Evolutionary conservation across 306 rosid genomes (phyloP).

Genomic region (Elaeagnus macrophylla): DNA sequence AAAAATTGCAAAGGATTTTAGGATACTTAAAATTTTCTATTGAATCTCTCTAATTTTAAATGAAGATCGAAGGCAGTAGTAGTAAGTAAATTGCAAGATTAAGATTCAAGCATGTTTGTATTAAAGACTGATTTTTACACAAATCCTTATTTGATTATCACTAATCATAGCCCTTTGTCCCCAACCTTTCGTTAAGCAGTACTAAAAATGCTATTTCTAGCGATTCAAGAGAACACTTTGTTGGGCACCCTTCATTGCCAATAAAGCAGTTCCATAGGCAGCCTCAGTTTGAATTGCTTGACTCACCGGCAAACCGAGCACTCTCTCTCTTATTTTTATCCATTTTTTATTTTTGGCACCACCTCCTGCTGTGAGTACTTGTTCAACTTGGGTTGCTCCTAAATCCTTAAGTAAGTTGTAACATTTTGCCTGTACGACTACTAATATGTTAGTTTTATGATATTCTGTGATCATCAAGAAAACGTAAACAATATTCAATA

Average conservation of each 20-base stretch:
- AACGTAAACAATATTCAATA: constrained; percentile 15
- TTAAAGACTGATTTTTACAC: too few relatives aligned
- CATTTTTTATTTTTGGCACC: constrained; percentile 76
- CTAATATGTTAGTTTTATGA: constrained; percentile 8
- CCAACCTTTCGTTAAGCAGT: too few relatives aligned
- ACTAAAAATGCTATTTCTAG: background rate
- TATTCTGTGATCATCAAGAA: constrained; percentile 1
- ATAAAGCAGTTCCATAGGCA: constrained; percentile 84
- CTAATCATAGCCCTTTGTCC: too few relatives aligned
- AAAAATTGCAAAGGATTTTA: too few relatives aligned
- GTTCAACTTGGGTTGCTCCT: constrained; percentile 63
- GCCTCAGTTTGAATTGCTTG: constrained; percentile 71
- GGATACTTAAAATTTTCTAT: too few relatives aligned
- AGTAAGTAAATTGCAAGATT: too few relatives aligned
- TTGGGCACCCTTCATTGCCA: constrained; percentile 58
- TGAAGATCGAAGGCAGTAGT: too few relatives aligned
- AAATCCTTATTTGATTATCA: too few relatives aligned
- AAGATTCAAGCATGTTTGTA: too few relatives aligned
- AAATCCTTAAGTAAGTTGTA: constrained; percentile 59
- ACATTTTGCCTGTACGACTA: constrained; percentile 51
- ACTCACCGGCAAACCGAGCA: constrained; percentile 68
- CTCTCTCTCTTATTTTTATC: constrained; percentile 72
- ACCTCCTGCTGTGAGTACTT: constrained; percentile 79
- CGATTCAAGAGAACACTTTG: background rate
- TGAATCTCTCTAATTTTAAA: too few relatives aligned